phyloP scores from a whole-genome alignment of 768 basidiomycete genomes.

The Amanita rimosa region DNA sequence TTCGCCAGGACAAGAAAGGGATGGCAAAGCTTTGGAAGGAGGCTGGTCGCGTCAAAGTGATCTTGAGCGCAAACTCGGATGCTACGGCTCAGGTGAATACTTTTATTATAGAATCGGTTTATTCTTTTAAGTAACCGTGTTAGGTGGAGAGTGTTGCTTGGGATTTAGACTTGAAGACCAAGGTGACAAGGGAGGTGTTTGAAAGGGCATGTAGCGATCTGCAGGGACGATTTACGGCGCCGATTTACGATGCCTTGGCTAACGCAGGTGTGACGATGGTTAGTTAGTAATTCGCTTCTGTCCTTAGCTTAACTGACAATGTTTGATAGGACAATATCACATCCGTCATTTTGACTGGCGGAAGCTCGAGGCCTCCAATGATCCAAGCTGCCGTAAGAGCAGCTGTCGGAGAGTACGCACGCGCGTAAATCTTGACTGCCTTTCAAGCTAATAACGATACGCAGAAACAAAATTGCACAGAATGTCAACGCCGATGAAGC shows the following conservation, averaged over 20 bases:
- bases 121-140: constrained; percentile 1
- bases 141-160: constrained; percentile 83
- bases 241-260: constrained; percentile 63
- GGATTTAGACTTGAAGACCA: constrained; percentile 83
- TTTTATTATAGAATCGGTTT: neutral
- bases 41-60: constrained; percentile 79
- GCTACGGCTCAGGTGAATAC: constrained; percentile 49
- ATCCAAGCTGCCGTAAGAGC: constrained; percentile 73
- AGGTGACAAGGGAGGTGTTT: constrained; percentile 68
- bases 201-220: constrained; percentile 66
- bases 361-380: constrained; percentile 84
- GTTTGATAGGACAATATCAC: constrained; percentile 61
- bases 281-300: constrained; percentile 31
- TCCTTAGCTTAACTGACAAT: constrained; percentile 2
- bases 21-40: constrained; percentile 96
- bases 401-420: constrained; percentile 66
- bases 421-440: neutral
- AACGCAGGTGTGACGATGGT: constrained; percentile 52
- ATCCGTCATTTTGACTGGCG: constrained; percentile 90
- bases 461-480: constrained; percentile 72
- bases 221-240: constrained; percentile 47
- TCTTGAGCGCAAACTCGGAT: constrained; percentile 88
- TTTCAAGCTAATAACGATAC: neutral
- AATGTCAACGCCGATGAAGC: constrained; percentile 98
- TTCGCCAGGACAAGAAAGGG: constrained; percentile 65